Conservation (phyloP, 108 stramenopile species). For the Skeletonema costatum region DNA sequence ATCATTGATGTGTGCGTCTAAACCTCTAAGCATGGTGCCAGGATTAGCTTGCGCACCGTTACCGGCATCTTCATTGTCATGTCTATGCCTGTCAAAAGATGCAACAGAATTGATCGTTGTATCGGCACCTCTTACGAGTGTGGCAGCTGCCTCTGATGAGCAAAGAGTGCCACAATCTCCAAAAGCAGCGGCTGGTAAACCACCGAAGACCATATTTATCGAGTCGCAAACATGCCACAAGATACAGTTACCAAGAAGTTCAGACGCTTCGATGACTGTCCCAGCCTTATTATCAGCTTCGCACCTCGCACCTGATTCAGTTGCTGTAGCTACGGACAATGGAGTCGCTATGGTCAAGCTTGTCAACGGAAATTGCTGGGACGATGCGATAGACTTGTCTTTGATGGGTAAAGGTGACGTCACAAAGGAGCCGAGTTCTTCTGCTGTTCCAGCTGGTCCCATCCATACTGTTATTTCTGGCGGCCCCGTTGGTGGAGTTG, state of each 20-base stretch:
- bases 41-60: conserved; percentile 20
- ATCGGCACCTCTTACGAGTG: conserved; percentile 31
- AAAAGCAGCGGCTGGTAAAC: conserved; percentile 4
- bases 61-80: conserved; percentile 26
- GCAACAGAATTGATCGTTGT: conserved; percentile 29
- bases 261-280: background rate
- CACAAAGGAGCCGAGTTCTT: background rate
- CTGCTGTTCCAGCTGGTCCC: conserved; percentile 32
- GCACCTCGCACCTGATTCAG: conserved; percentile 9
- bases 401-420: background rate
- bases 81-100: conserved; percentile 36
- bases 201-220: conserved; percentile 15
- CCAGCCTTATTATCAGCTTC: conserved; percentile 25
- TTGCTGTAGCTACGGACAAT: conserved; percentile 37
- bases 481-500: conserved; percentile 22
- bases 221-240: conserved; percentile 14
- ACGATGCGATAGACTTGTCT: background rate
- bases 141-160: conserved; percentile 8
- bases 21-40: conserved; percentile 14
- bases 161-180: conserved; percentile 2
- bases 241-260: conserved; percentile 11
- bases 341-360: conserved; percentile 29
- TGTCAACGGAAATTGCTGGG: conserved; percentile 23
- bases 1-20: conserved; percentile 13
- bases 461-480: conserved; percentile 20